These are phyloP conservation scores for Cinchona pubescens DNA, from an alignment of 257 asterid genomes.

Conservation along the genomic window DNA sequence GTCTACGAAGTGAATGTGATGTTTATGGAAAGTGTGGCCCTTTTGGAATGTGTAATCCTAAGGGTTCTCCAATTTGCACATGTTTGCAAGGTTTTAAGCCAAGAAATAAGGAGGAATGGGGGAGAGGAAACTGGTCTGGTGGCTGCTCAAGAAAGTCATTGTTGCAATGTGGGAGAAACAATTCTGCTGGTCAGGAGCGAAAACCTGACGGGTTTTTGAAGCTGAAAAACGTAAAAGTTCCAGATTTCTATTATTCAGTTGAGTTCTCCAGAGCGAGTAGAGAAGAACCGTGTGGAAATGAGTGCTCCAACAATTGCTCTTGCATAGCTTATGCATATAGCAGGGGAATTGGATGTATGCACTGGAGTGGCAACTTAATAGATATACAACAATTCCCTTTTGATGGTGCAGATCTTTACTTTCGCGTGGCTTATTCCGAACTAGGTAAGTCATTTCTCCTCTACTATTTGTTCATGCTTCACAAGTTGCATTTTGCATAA, in stretches of 20 bases:
- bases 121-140: conserved; percentile 36
- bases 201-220: conserved; percentile 41
- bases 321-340: conserved; percentile 32
- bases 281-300: conserved; percentile 29
- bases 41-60: conserved; percentile 30
- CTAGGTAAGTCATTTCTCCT: conserved; percentile 31
- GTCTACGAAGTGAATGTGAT: conserved; percentile 25
- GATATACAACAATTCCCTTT: conserved; percentile 36
- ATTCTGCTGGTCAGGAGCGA: conserved; percentile 10
- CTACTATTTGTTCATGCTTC: neutral
- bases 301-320: conserved; percentile 34
- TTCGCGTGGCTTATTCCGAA: conserved; percentile 55
- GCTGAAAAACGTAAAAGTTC: conserved; percentile 37
- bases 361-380: conserved; percentile 32
- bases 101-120: conserved; percentile 35
- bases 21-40: conserved; percentile 39
- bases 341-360: conserved; percentile 32
- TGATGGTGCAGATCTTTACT: conserved; percentile 38
- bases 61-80: conserved; percentile 29
- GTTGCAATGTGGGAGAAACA: conserved; percentile 34
- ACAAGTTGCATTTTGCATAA: neutral
- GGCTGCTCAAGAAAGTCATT: conserved; percentile 46
- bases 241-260: conserved; percentile 37
- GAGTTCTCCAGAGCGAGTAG: neutral
- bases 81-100: conserved; percentile 53